Base-by-base conservation (phyloP, 1,284 basidiomycete genomes). In the Singerocomus inundabilis region DNA sequence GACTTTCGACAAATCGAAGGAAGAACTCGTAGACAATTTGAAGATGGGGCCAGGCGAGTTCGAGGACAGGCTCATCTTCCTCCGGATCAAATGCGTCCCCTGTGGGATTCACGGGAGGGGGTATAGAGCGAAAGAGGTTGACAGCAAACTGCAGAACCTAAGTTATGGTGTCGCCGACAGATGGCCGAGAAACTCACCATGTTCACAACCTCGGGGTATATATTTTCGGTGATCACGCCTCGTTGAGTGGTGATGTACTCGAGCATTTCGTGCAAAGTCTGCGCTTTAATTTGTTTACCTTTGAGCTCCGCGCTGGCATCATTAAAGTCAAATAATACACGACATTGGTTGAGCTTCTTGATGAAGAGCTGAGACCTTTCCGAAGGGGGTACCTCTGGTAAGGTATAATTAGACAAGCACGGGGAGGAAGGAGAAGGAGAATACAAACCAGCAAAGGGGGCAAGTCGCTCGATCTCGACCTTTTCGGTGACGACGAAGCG, bases 11-110 rank as follows among this genome's bases (percentile, higher is more conserved):
- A 66, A 99, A 99, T 48, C 97, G 91, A 32, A 99, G 84, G 84
- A 99, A 99, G 73, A 99, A 98, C 72, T 99, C 97, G 74, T 99
- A 99, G 46, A 99, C 97, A 59, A 99, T 96, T 72, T 99, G 96
- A 49, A 99, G 82, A 70, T 99, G 97, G 28, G 97, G 97, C 97
- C 97, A 99, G 15, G 97, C 97, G 48, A 99, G 88, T 69, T 99
- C 97, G 55, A 99, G 82, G 4, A 99, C 96, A 7, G 97, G 97
- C 63, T 99, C 97, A 63, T 99, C 97, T 75, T 99, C 97, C 73
- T 99, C 97, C 12, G 97, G 97, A 69, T 99, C 97, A 66, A 98
- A 99, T 1, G 95, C 96, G 67, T 99, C 97, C 49, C 96, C 97
- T 16, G 87, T 90, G 3, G 97, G 96, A 67, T 99, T 99, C 57